phyloP scores from a whole-genome alignment of 2,329 filamentous ascomycete species.

The Westerdykella ornata region DNA sequence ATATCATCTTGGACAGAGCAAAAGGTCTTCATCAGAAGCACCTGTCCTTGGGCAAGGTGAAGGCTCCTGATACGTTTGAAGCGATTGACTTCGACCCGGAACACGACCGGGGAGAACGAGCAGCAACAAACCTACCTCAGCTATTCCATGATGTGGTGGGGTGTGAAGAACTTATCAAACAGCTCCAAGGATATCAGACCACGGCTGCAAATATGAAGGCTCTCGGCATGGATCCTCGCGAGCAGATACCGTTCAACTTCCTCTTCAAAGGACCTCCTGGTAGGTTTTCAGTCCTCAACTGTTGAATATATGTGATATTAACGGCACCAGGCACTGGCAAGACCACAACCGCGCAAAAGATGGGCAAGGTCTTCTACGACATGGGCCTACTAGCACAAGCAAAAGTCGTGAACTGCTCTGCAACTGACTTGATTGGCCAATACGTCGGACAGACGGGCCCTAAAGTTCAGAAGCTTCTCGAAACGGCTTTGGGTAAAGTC shows the following conservation, averaged over 20 bases:
- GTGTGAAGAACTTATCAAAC: slow-evolving; percentile 48
- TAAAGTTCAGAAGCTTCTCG: slow-evolving; percentile 55
- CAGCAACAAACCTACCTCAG: slow-evolving; percentile 42
- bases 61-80: slow-evolving; percentile 32
- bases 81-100: slow-evolving; percentile 54
- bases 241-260: slow-evolving; percentile 60
- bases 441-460: slow-evolving; percentile 65
- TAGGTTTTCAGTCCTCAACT: slow-evolving; percentile 38
- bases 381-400: slow-evolving; percentile 59
- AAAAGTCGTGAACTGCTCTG: slow-evolving; percentile 60
- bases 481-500: slow-evolving; percentile 58
- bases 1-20: slow-evolving; percentile 57
- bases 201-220: slow-evolving; percentile 48
- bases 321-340: slow-evolving; percentile 62
- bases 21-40: slow-evolving; percentile 49
- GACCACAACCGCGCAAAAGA: slow-evolving; percentile 64
- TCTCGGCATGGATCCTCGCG: slow-evolving; percentile 50
- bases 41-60: slow-evolving; percentile 22
- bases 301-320: too few relatives aligned
- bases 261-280: slow-evolving; percentile 60
- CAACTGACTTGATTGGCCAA: slow-evolving; percentile 60
- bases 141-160: slow-evolving; percentile 57
- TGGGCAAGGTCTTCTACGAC: slow-evolving; percentile 70
- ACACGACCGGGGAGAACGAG: slow-evolving; percentile 47
- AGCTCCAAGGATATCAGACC: slow-evolving; percentile 51